Conservation (phyloP, 768 basidiomycete species). For the Roridomyces roridus region DNA sequence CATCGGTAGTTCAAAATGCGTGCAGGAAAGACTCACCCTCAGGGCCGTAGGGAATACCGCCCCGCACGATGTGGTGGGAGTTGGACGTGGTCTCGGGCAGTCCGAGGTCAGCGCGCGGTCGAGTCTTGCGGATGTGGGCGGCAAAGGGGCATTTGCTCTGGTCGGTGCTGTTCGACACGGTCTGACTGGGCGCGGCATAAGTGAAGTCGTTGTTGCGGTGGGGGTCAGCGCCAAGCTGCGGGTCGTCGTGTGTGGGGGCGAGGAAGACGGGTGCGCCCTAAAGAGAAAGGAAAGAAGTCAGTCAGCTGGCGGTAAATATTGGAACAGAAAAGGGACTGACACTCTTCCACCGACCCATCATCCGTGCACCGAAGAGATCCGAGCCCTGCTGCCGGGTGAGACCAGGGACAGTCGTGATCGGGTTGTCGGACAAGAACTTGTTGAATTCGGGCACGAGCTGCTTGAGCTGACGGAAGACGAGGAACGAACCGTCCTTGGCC, state of each 20-base stretch:
- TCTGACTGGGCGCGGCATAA: too few species aligned
- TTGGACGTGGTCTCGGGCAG: constrained; percentile 7
- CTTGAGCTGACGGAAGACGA: constrained; percentile 37
- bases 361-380: constrained; percentile 31
- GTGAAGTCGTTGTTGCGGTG: constrained; percentile 35
- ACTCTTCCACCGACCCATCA: constrained; percentile 35
- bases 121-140: constrained; percentile 32
- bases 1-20: not conserved
- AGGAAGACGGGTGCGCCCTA: constrained; percentile 36
- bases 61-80: constrained; percentile 31
- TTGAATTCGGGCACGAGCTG: constrained; percentile 35
- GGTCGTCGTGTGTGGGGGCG: constrained; percentile 29
- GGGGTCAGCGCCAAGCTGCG: constrained; percentile 14
- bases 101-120: constrained; percentile 27
- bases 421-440: constrained; percentile 19
- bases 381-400: constrained; percentile 25
- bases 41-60: constrained; percentile 39
- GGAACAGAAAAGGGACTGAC: too few species aligned
- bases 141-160: constrained; percentile 35
- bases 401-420: not conserved
- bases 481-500: constrained; percentile 31
- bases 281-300: too few species aligned
- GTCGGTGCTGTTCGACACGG: too few species aligned
- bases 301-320: too few species aligned
- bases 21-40: constrained; percentile 3